These are phyloP conservation scores for Lagenaria siceraria DNA, from an alignment of 306 rosid species.

Conservation along the genomic window DNA sequence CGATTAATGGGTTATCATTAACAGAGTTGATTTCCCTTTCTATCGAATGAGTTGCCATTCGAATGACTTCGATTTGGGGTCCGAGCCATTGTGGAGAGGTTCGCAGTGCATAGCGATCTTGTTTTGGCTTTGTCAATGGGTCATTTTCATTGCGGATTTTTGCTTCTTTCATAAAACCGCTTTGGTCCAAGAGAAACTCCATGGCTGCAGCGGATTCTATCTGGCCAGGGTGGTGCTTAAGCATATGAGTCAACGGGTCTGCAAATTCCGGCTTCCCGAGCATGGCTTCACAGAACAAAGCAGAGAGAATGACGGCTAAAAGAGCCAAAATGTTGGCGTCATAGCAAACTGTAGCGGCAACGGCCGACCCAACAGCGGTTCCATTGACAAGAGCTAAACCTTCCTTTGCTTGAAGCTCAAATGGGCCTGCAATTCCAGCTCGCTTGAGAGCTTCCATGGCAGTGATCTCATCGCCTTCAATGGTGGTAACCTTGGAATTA, in stretches of 20 bases:
- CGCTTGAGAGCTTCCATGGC: conserved; percentile 20
- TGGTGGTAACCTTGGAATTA: conserved; percentile 19
- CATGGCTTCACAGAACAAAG: conserved; percentile 25
- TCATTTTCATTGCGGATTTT: conserved; percentile 15
- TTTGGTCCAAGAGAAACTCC: conserved; percentile 18
- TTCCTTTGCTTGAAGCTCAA: conserved; percentile 28
- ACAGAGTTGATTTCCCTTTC: conserved; percentile 32
- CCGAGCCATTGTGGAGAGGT: conserved; percentile 34
- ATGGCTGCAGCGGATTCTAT: conserved; percentile 24
- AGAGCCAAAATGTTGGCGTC: conserved; percentile 21
- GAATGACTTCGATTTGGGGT: conserved; percentile 26
- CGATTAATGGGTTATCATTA: conserved; percentile 25
- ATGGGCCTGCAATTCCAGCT: conserved; percentile 19
- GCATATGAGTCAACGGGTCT: conserved; percentile 24
- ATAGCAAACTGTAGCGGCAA: conserved; percentile 23
- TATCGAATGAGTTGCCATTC: conserved; percentile 21
- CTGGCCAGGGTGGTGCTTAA: conserved; percentile 33
- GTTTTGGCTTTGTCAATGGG: conserved; percentile 25
- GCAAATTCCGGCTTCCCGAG: conserved; percentile 22
- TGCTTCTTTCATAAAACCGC: conserved; percentile 22
- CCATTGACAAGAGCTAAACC: conserved; percentile 31
- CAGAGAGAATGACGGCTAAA: conserved; percentile 16
- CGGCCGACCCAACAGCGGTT: conserved; percentile 22
- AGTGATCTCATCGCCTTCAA: conserved; percentile 10
- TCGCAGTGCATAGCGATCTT: conserved; percentile 25